phyloP scores from a whole-genome alignment of 257 asterid genomes.

The Jacaranda copaia region DNA sequence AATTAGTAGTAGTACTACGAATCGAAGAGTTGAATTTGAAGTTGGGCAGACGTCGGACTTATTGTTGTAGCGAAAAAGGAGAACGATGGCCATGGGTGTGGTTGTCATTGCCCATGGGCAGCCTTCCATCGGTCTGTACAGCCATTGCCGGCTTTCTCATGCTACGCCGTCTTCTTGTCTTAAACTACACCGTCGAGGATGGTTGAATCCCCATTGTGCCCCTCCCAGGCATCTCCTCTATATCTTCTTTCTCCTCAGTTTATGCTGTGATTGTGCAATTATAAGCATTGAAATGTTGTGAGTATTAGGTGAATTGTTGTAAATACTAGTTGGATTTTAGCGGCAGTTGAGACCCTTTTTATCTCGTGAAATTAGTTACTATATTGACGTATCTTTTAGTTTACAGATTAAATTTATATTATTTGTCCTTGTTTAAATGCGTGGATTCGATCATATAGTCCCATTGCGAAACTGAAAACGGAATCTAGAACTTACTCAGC shows the following conservation, averaged over 20 bases:
- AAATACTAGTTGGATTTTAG: not conserved
- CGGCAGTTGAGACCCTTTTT: not conserved
- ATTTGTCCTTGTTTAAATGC: not conserved
- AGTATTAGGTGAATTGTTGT: not conserved
- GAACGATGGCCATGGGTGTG: conserved; percentile 53
- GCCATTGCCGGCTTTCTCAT: conserved; percentile 38
- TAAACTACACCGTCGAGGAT: conserved; percentile 59
- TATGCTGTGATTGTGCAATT: not conserved
- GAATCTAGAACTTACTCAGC: not conserved
- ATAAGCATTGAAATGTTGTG: not conserved
- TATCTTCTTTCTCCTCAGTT: not conserved
- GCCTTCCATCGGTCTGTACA: conserved; percentile 38
- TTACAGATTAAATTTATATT: not conserved
- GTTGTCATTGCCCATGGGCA: conserved; percentile 52
- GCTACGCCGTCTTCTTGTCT: conserved; percentile 49
- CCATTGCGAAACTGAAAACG: not conserved
- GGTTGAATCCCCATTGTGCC: conserved; percentile 52
- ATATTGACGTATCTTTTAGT: not conserved
- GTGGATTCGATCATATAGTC: not conserved
- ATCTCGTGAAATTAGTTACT: not conserved
- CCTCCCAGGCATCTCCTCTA: conserved; percentile 50
- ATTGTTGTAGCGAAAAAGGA: conserved; percentile 22
- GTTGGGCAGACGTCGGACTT: conserved; percentile 34
- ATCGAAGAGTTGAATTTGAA: conserved; percentile 32
- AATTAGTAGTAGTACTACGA: conserved; percentile 27